Evolutionary conservation across 2,329 filamentous ascomycete species (phyloP).

Genomic region (Aspergillus clavatus): DNA sequence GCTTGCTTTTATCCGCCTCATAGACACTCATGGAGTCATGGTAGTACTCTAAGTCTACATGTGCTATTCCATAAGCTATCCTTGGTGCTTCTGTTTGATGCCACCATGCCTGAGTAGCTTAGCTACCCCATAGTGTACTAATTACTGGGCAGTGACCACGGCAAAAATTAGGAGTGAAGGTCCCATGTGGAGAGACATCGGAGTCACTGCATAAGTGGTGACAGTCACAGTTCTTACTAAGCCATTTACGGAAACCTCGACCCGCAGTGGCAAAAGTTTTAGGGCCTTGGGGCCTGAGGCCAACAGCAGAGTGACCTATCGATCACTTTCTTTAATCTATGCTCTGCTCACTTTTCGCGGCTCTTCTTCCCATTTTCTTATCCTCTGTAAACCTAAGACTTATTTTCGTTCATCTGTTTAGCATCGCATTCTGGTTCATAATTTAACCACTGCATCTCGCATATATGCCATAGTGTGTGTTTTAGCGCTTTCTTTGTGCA

Average conservation of each 20-base stretch:
- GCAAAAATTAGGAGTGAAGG: no score
- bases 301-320: not conserved
- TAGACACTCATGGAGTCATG: no score
- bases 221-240: not conserved
- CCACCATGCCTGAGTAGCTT: no score
- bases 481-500: conserved; percentile 8
- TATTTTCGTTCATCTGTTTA: not conserved
- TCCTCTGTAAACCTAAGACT: not conserved
- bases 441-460: not conserved
- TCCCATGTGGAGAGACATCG: not conserved
- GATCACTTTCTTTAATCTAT: not conserved
- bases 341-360: not conserved
- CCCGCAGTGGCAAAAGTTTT: not conserved
- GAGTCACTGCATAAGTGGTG: not conserved
- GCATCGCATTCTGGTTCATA: not conserved
- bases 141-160: no score
- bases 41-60: no score
- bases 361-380: not conserved
- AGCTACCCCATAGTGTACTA: no score
- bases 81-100: no score
- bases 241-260: not conserved
- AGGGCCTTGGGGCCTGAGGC: not conserved
- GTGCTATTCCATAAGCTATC: no score
- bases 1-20: conserved; percentile 5
- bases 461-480: conserved; percentile 6